These are phyloP conservation scores for Silene latifolia DNA, from an alignment of 148 eudicot species.

Conservation along the genomic window DNA sequence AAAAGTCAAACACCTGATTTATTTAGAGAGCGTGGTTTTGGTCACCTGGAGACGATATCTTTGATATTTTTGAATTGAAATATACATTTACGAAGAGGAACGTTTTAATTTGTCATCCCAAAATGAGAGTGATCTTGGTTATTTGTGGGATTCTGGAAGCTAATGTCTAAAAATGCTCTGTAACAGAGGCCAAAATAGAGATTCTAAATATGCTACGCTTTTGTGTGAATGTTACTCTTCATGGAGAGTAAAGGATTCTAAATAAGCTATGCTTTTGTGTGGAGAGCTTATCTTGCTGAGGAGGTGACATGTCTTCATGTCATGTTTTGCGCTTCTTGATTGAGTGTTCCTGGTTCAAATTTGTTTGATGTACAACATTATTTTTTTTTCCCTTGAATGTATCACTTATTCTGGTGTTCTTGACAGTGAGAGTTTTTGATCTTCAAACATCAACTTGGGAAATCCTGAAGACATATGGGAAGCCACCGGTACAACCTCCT, in stretches of 20 bases:
- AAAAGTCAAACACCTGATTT: background rate
- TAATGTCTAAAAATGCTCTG: background rate
- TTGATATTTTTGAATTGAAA: background rate
- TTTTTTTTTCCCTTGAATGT: background rate
- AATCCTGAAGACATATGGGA: conserved; percentile 90
- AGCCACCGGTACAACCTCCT: conserved; percentile 75
- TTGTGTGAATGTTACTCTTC: background rate
- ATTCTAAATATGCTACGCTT: background rate
- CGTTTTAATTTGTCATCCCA: background rate
- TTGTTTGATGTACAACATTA: background rate
- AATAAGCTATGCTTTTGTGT: background rate
- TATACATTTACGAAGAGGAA: background rate
- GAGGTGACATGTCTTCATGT: conserved; percentile 2
- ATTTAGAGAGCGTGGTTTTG: background rate
- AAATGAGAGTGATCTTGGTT: too few species aligned
- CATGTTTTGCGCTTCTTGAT: background rate
- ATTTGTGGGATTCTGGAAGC: background rate
- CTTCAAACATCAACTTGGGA: conserved; percentile 79
- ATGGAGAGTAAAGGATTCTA: background rate
- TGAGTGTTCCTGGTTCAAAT: background rate
- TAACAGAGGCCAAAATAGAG: background rate
- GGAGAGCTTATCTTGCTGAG: background rate
- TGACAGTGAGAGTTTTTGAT: conserved; percentile 89
- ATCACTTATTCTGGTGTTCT: background rate
- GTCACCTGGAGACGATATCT: background rate